Conservation (phyloP, 2,329 filamentous ascomycete genomes). For the Fusarium sp. region DNA sequence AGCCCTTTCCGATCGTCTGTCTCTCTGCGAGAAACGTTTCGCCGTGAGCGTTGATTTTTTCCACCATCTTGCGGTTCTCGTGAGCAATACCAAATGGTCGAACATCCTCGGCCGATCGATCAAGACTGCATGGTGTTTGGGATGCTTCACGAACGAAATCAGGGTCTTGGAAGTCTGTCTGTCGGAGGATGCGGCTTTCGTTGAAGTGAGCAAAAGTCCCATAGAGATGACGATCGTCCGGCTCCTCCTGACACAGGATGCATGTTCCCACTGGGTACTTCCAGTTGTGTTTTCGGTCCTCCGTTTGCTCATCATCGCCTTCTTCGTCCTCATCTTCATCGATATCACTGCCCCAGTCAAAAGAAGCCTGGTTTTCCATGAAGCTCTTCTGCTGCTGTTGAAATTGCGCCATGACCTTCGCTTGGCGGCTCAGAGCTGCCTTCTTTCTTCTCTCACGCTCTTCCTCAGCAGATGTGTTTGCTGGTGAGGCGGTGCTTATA, state of each 20-base stretch:
- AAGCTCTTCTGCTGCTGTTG: constrained; percentile 98
- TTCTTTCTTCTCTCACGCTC: constrained; percentile 88
- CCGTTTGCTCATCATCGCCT: constrained; percentile 67
- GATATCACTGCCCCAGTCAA: constrained; percentile 85
- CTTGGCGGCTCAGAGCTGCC: constrained; percentile 87
- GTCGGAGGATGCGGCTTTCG: constrained; percentile 84
- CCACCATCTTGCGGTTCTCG: constrained; percentile 81
- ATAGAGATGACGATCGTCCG: constrained; percentile 86
- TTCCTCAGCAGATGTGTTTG: constrained; percentile 71
- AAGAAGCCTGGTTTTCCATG: constrained; percentile 83
- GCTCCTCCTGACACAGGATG: constrained; percentile 96
- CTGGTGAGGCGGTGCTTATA: constrained; percentile 85
- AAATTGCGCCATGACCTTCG: constrained; percentile 96
- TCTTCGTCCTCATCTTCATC: constrained; percentile 80
- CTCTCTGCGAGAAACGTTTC: constrained; percentile 76
- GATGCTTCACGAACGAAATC: constrained; percentile 87
- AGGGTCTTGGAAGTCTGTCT: constrained; percentile 83
- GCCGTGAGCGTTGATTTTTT: constrained; percentile 79
- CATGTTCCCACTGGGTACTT: constrained; percentile 94
- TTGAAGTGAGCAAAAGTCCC: constrained; percentile 92
- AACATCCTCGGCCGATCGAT: constrained; percentile 82
- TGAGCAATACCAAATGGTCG: constrained; percentile 91
- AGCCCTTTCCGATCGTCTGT: constrained; percentile 89
- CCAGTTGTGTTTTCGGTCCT: constrained; percentile 74
- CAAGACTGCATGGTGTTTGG: constrained; percentile 81